These are phyloP conservation scores for Excoecaria agallocha DNA, from an alignment of 345 rosid species.

Conservation along the genomic window DNA sequence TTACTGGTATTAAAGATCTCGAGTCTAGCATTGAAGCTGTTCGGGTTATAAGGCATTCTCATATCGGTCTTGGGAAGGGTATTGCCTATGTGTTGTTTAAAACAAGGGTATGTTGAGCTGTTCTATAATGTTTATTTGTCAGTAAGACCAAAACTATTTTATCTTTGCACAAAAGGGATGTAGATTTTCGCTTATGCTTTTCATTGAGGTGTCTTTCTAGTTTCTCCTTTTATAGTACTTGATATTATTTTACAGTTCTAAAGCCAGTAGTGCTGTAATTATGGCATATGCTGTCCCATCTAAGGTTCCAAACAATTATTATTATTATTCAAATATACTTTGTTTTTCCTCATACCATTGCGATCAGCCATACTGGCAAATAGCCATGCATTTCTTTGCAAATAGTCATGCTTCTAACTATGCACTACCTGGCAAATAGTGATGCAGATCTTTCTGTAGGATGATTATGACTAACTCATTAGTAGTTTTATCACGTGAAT, in stretches of 20 bases:
- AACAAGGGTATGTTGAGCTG: conserved; percentile 56
- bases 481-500: no score
- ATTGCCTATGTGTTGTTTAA: conserved; percentile 88
- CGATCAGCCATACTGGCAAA: no score
- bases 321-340: no score
- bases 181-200: not conserved
- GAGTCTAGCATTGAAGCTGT: conserved; percentile 80
- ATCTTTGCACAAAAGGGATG: not conserved
- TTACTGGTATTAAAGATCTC: conserved; percentile 53
- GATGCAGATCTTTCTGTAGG: no score
- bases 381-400: no score
- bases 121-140: conserved; percentile 7
- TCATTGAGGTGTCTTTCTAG: not conserved
- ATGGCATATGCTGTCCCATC: no score
- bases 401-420: no score
- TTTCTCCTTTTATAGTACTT: no score
- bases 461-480: not conserved
- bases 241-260: no score
- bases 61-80: conserved; percentile 86
- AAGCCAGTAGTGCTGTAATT: no score
- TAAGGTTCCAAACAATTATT: no score
- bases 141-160: not conserved
- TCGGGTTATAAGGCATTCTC: conserved; percentile 82
- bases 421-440: not conserved
- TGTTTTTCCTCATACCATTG: no score